Evolutionary conservation across 208 protist genomes (phyloP).

Genomic region (Crithidia expoeki): DNA sequence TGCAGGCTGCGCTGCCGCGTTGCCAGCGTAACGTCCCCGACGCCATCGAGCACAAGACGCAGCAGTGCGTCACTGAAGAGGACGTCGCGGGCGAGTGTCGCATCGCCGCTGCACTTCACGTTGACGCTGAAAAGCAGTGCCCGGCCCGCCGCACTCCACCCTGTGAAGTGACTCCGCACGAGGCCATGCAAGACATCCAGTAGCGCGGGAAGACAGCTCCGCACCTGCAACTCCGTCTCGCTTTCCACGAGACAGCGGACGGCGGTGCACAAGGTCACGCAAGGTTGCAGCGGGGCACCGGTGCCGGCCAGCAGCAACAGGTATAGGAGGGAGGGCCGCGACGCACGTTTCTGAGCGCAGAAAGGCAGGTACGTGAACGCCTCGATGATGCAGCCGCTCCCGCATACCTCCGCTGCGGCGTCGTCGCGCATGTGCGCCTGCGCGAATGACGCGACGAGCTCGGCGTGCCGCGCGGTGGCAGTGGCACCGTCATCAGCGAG

Average conservation of each 20-base stretch:
- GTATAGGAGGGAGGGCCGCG: conserved; percentile 20
- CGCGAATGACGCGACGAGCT: conserved; percentile 25
- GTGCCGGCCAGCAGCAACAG: conserved; percentile 7
- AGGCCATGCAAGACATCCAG: conserved; percentile 18
- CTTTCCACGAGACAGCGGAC: conserved; percentile 25
- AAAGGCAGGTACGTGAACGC: conserved; percentile 36
- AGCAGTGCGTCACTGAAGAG: conserved; percentile 15
- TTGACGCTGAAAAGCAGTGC: conserved; percentile 28
- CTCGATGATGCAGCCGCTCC: conserved; percentile 14
- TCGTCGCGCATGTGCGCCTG: conserved; percentile 3
- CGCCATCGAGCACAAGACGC: conserved; percentile 25
- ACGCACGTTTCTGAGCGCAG: conserved; percentile 13
- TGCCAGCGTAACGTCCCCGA: neutral
- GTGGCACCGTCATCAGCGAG: neutral
- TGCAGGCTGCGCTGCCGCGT: conserved; percentile 34
- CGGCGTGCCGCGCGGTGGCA: neutral
- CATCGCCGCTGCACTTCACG: conserved; percentile 14
- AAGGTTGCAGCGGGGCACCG: neutral
- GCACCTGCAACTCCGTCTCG: conserved; percentile 28
- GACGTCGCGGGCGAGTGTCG: conserved; percentile 15
- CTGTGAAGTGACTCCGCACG: neutral
- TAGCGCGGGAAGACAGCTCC: conserved; percentile 8
- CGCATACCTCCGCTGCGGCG: neutral
- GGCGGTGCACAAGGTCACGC: conserved; percentile 9
- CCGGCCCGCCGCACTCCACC: conserved; percentile 13